Conservation (phyloP, 192 early-diverging fungal species). For the Piromyces finnis region DNA sequence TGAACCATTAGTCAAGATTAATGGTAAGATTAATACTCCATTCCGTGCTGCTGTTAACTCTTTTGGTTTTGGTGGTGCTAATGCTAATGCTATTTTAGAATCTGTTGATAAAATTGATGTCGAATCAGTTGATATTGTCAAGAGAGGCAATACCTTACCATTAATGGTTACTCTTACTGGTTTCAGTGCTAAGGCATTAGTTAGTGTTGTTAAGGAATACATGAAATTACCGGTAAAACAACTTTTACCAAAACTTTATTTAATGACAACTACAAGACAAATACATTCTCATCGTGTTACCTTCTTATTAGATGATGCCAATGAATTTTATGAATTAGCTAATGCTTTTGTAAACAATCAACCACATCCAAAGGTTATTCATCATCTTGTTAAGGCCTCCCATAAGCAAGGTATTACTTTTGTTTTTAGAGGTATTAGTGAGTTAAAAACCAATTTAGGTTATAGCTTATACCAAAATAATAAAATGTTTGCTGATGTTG, state of each 20-base stretch:
- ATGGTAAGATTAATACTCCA: neutral
- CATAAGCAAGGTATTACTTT: neutral
- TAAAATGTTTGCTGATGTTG: neutral
- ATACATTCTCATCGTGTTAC: neutral
- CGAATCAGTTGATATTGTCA: neutral
- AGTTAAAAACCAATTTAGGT: neutral
- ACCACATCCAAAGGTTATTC: neutral
- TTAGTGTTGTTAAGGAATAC: neutral
- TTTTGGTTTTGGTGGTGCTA: neutral
- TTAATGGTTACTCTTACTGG: neutral
- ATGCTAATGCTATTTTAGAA: neutral
- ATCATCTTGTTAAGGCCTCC: neutral
- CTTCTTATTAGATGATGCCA: neutral
- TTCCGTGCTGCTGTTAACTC: neutral
- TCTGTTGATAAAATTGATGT: neutral
- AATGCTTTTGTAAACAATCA: neutral
- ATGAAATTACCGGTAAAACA: neutral
- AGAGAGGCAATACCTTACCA: neutral
- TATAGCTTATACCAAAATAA: neutral
- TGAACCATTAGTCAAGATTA: neutral
- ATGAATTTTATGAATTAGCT: neutral
- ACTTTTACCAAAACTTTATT: neutral
- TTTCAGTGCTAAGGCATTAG: neutral
- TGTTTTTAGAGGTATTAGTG: neutral
- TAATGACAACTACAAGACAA: neutral